Evolutionary conservation across 371 early-diverging fungal genomes (phyloP).

Genomic region (Zopfochytrium polystomum): DNA sequence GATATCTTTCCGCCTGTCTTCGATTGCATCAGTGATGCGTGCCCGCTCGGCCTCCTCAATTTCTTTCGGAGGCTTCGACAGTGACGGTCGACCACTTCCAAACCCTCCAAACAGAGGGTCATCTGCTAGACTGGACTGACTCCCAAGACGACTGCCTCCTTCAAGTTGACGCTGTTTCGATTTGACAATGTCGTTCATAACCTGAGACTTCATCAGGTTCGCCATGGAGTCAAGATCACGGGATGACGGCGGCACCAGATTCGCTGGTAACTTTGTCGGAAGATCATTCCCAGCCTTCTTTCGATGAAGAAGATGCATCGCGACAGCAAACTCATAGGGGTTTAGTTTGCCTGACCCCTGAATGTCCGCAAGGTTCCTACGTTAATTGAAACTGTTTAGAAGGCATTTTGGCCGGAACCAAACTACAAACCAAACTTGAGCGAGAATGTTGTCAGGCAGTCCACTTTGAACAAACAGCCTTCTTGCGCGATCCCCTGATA

Average conservation of each 20-base stretch:
- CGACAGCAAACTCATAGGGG: constrained; percentile 88
- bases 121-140: constrained; percentile 18
- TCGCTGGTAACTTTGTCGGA: constrained; percentile 73
- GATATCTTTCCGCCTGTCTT: constrained; percentile 31
- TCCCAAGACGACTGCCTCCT: constrained; percentile 10
- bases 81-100: constrained; percentile 27
- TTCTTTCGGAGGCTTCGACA: constrained; percentile 6
- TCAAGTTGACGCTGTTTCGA: constrained; percentile 17
- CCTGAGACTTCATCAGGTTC: constrained; percentile 35
- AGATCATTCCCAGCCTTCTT: constrained; percentile 75
- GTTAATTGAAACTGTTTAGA: background rate
- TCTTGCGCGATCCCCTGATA: constrained; percentile 66
- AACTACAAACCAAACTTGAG: constrained; percentile 72
- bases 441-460: constrained; percentile 69
- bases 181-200: constrained; percentile 33
- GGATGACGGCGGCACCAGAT: constrained; percentile 73
- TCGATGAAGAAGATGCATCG: constrained; percentile 87
- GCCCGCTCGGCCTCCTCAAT: constrained; percentile 35
- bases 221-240: constrained; percentile 42
- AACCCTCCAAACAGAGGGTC: constrained; percentile 31
- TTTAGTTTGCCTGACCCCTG: constrained; percentile 84
- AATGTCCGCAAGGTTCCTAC: constrained; percentile 77
- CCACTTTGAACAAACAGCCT: constrained; percentile 87
- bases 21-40: constrained; percentile 33
- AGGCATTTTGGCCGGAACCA: background rate